Evolutionary conservation across 2,329 filamentous ascomycete species (phyloP), one percentile per base, ranked within the genome.

Genomic region (Cercospora nicotianae): DNA sequence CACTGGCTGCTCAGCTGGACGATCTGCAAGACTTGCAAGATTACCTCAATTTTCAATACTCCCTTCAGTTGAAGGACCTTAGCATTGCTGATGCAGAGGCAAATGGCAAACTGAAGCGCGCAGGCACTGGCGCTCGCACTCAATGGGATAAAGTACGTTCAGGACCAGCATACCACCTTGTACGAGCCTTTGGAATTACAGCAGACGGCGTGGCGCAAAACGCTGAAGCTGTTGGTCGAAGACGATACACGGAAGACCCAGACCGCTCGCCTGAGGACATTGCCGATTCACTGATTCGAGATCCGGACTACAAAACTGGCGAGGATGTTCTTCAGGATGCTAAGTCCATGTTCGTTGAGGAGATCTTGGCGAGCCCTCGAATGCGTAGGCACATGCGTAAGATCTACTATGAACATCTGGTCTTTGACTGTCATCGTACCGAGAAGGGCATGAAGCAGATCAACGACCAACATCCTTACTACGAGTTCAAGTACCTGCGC

Each of bases 1-100:
- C 87, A 0, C 85, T 89, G 67, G 93, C 94, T 3, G 88, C 88
- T 4, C 94, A 91, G 0, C 94, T 97, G 85, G 95, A 99, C 77
- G 95, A 99, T 77, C 85, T 99, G 18, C 95, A 99, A 77, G 95
- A 99, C 79, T 82, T 99, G 23, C 94, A 98, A 77, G 95, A 99
- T 76, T 98, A 98, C 75, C 83, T 98, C 63, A 93, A 98, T 76
- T 99, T 99, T 80, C 91, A 94, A 76, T 98, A 98, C 75, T 89
- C 91, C 4, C 84, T 89, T 3, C 89, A 96, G 77, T 84, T 98
- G 60, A 94, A 92, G 77, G 94, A 98, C 70, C 80, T 96, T 59
- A 87, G 89, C 13, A 82, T 88, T 18, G 85, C 88, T 69, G 84
- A 88, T 65, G 82, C 83, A 2, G 88, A 88, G 64, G 81, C 85